These are phyloP conservation scores for Isabelozyma gotoi DNA, from an alignment of 805 yeast genomes.

Conservation along the genomic window DNA sequence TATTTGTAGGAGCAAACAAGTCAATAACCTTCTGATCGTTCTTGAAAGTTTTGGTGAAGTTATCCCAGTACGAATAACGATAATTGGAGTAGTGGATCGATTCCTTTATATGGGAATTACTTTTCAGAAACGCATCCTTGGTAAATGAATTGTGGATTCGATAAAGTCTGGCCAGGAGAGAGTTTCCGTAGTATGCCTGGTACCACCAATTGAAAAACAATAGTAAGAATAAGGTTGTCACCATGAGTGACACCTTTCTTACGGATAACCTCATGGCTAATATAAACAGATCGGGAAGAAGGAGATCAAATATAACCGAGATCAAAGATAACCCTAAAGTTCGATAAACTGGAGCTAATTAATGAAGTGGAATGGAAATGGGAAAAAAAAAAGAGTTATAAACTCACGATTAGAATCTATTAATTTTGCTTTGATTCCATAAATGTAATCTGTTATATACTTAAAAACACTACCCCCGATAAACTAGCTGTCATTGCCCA, in stretches of 20 bases:
- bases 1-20: constrained; percentile 2
- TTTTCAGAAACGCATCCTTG: constrained; percentile 5
- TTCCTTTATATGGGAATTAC: constrained; percentile 12
- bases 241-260: not conserved
- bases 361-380: too few species aligned
- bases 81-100: constrained; percentile 25
- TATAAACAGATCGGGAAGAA: not conserved
- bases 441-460: too few species aligned
- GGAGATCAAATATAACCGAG: too few species aligned
- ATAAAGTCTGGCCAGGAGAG: not conserved
- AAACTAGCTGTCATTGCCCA: not conserved
- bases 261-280: constrained; percentile 1
- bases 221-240: not conserved
- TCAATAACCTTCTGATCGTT: not conserved
- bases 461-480: too few species aligned
- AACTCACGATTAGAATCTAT: too few species aligned
- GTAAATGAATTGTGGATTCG: not conserved
- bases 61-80: constrained; percentile 16
- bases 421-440: not conserved
- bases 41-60: constrained; percentile 9
- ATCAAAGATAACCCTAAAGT: too few species aligned
- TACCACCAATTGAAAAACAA: not conserved
- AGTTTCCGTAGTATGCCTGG: not conserved
- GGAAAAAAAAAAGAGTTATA: not conserved
- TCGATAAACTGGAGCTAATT: too few species aligned